A percentile compares a stretch with the other conserved stretches of the same genome.
These are phyloP conservation scores for Penicillium steckii DNA, from an alignment of 495 filamentous ascomycete genomes.

Conservation along the genomic window DNA sequence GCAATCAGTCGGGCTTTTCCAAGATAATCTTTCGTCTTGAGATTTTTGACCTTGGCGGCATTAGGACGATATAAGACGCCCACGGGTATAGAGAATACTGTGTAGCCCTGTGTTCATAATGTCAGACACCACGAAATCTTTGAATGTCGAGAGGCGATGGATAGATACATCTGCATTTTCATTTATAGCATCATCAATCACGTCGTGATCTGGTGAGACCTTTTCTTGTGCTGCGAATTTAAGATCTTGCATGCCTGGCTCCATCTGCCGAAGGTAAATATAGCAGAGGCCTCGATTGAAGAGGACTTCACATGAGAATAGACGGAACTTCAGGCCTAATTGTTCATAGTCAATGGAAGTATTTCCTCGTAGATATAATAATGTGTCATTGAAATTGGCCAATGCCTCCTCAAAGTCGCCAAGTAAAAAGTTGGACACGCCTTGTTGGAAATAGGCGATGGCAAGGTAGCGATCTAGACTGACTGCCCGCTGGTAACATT, in stretches of 20 bases:
- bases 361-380: constrained; percentile 93
- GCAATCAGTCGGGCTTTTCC: constrained; percentile 94
- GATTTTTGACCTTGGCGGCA: constrained; percentile 95
- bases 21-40: constrained; percentile 95
- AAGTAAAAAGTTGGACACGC: constrained; percentile 95
- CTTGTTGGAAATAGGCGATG: constrained; percentile 97
- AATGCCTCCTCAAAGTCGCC: constrained; percentile 97
- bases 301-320: constrained; percentile 95
- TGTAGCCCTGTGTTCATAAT: constrained; percentile 72
- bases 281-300: constrained; percentile 99
- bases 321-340: constrained; percentile 89
- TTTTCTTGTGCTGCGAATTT: constrained; percentile 94
- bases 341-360: constrained; percentile 98
- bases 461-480: constrained; percentile 91
- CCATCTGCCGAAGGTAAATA: constrained; percentile 91
- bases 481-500: constrained; percentile 90
- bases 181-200: constrained; percentile 94
- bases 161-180: constrained; percentile 83
- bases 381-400: constrained; percentile 98
- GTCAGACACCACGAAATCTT: not conserved
- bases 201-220: constrained; percentile 89
- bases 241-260: constrained; percentile 86
- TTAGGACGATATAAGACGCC: constrained; percentile 94
- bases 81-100: constrained; percentile 97
- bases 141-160: not conserved